Evolutionary conservation across 495 filamentous ascomycete species (phyloP).

Genomic region (Elasticomyces elasticus): DNA sequence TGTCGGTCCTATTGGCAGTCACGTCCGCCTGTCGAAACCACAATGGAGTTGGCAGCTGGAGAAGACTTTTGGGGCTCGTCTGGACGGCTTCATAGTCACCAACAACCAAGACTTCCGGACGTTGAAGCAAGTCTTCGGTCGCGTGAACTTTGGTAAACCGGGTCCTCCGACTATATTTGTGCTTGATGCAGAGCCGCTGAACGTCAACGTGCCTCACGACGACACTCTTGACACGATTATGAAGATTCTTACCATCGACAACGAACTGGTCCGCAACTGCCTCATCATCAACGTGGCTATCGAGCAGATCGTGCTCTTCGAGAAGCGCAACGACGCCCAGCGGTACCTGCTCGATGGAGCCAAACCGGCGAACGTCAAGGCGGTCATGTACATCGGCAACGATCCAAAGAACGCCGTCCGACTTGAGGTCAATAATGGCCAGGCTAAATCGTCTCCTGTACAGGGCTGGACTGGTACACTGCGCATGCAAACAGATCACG

Average conservation of each 20-base stretch:
- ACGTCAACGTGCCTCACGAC: slow-evolving; percentile 62
- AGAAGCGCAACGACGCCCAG: slow-evolving; percentile 52
- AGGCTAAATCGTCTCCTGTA: slow-evolving; percentile 46
- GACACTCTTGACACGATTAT: slow-evolving; percentile 62
- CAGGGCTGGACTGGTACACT: slow-evolving; percentile 39
- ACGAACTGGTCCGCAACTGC: slow-evolving; percentile 64
- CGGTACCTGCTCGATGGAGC: slow-evolving; percentile 50
- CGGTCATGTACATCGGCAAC: slow-evolving; percentile 55
- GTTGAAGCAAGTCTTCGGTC: slow-evolving; percentile 53
- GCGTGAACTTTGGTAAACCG: slow-evolving; percentile 43
- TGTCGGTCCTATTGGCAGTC: slow-evolving; percentile 71
- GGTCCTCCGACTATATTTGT: slow-evolving; percentile 53
- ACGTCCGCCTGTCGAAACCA: slow-evolving; percentile 64
- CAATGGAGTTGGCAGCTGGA: slow-evolving; percentile 83
- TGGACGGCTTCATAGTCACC: slow-evolving; percentile 73
- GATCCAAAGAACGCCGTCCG: slow-evolving; percentile 49
- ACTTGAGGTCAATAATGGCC: slow-evolving; percentile 30
- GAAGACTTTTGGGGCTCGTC: slow-evolving; percentile 49
- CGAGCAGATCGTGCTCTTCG: slow-evolving; percentile 75
- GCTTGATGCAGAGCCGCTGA: slow-evolving; percentile 46
- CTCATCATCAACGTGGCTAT: slow-evolving; percentile 74
- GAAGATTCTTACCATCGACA: slow-evolving; percentile 68
- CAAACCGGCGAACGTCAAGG: slow-evolving; percentile 57
- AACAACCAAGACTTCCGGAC: slow-evolving; percentile 57
- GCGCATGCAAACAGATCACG: slow-evolving; percentile 73